Percentiles rank a stretch among this genome's conserved stretches.
phyloP scores from a whole-genome alignment of 306 rosid genomes.

The Castanea mollissima region DNA sequence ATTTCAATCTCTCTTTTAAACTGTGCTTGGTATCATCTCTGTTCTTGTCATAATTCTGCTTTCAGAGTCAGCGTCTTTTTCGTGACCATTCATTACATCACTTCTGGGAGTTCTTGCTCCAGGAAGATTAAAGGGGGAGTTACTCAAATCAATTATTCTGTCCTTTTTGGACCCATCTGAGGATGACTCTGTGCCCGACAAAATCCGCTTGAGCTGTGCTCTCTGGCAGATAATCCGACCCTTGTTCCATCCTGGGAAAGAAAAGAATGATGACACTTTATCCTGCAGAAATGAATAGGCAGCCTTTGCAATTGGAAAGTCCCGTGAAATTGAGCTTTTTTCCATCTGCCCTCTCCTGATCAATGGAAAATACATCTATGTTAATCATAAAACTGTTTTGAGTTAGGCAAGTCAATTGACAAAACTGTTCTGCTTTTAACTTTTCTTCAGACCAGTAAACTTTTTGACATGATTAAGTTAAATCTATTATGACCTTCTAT shows the following conservation, averaged over 20 bases:
- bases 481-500: neutral
- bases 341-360: conserved; percentile 83
- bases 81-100: conserved; percentile 35
- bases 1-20: conserved; percentile 42
- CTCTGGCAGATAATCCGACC: conserved; percentile 87
- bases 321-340: conserved; percentile 48
- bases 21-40: conserved; percentile 66
- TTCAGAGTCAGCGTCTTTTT: conserved; percentile 53
- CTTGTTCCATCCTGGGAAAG: conserved; percentile 78
- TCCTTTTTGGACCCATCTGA: conserved; percentile 38
- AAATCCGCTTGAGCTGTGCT: conserved; percentile 68
- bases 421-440: neutral
- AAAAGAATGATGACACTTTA: conserved; percentile 49
- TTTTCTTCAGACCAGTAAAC: neutral
- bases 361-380: conserved; percentile 27
- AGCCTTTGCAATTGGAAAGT: conserved; percentile 69
- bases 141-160: conserved; percentile 52
- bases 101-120: conserved; percentile 48
- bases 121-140: conserved; percentile 42
- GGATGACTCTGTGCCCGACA: conserved; percentile 54
- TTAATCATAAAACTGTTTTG: conserved; percentile 3
- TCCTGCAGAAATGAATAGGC: conserved; percentile 75
- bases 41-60: conserved; percentile 46
- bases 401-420: neutral
- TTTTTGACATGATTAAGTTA: neutral